Base-by-base conservation (phyloP, 345 rosid genomes). In the Nasturtium officinale region DNA sequence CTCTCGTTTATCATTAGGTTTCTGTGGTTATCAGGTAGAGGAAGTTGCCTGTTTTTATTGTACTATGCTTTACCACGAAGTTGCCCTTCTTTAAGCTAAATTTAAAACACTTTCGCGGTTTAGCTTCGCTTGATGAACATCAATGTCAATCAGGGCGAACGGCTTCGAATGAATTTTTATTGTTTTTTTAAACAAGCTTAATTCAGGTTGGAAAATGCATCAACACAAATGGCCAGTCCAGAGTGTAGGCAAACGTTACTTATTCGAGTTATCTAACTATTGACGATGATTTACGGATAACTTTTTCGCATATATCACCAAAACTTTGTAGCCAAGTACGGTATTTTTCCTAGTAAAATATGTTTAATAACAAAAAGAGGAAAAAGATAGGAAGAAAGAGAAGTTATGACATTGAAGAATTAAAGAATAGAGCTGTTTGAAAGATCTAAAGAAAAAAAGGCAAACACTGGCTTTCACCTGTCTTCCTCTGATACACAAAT, bases 391-490 rank as follows among this genome's bases (percentile, higher is more conserved):
- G 6, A 48, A 23, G 25, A 23, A 23, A 23, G 25, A 26, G 26
- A 20, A 9, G 18, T 25, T 6, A 42, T 20, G 33, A 25, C 42
- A 62, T 25, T 25, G 64, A 69, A 54, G 64, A 68, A 75, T 52
- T 32, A 75, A 67, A 75, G 62, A 75, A 68, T 60, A 60, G 18
- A 21, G 66, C 58, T 65, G 30, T 47, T 58, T 66, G 3, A 58
- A 48, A 58, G 67, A 66, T 26, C 46, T 48, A 65, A 46, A 32
- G 6, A n/a, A 26, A 55, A 33, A 55, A 15, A 13, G 26, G 29
- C 4, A 55, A 65, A 43, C 77, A 54, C n/a, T 64, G 65, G 56
- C 58, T 54, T 72, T 63, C 70, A 73, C 57, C 56, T n/a, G 71
- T 54, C 28, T 43, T 72, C 42, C 68, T 51, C 61, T 61, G 45